A percentile compares a stretch with the other conserved stretches of the same genome.
These are phyloP conservation scores for Termitomyces sp. DNA, from an alignment of 768 basidiomycete genomes.

Conservation along the genomic window DNA sequence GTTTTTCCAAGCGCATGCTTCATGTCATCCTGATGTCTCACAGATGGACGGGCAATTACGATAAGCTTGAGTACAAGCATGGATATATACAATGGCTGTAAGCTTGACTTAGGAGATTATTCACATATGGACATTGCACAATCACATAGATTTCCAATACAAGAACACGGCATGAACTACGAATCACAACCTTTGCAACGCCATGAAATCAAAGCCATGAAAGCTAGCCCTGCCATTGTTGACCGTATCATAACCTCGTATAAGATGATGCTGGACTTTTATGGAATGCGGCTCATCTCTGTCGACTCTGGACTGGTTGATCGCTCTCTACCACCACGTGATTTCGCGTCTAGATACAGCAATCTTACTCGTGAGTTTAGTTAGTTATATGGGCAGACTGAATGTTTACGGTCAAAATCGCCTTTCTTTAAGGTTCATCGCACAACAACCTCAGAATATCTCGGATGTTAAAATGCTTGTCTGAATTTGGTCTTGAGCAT, in stretches of 20 bases:
- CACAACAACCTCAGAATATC: conserved; percentile 78
- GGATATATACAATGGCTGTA: conserved; percentile 80
- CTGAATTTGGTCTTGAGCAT: conserved; percentile 61
- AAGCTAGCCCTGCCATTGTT: conserved; percentile 38
- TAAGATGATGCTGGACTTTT: conserved; percentile 74
- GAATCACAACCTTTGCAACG: conserved; percentile 59
- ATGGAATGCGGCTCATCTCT: conserved; percentile 64
- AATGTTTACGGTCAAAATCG: not conserved
- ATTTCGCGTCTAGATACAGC: conserved; percentile 48
- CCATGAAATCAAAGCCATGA: conserved; percentile 60
- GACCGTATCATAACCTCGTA: conserved; percentile 55
- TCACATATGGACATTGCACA: not conserved
- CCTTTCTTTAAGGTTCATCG: conserved; percentile 48
- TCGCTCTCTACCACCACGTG: conserved; percentile 41
- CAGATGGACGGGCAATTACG: conserved; percentile 64
- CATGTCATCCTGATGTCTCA: not conserved
- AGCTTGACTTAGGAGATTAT: conserved; percentile 19
- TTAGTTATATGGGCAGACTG: not conserved
- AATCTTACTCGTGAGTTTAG: conserved; percentile 60
- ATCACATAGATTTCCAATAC: conserved; percentile 57
- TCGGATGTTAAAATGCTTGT: conserved; percentile 70
- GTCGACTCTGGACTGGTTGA: conserved; percentile 53
- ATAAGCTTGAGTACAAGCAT: conserved; percentile 60
- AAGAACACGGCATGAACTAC: conserved; percentile 68
- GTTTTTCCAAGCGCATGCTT: not conserved